phyloP scores from a whole-genome alignment of 108 stramenopile species.

The Cyclotella atomus region DNA sequence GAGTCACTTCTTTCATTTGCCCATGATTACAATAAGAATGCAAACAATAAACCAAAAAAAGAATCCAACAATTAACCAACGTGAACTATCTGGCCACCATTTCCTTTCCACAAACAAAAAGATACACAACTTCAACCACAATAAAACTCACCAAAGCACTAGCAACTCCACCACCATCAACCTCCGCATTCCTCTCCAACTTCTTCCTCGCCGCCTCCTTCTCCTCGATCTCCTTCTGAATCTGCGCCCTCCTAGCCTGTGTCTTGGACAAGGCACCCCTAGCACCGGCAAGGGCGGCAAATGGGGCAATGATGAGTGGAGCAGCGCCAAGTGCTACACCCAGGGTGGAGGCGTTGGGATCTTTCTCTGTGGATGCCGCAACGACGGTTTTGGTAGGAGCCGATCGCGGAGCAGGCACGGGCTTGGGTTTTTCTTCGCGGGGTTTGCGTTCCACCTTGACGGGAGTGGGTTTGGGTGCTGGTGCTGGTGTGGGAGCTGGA shows the following conservation, averaged over 20 bases:
- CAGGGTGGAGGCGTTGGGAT: conserved; percentile 61
- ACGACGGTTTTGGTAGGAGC: neutral
- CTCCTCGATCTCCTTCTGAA: conserved; percentile 76
- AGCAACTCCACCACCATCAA: neutral
- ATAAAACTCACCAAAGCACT: neutral
- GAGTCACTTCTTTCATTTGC: too few relatives aligned
- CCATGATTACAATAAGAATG: too few relatives aligned
- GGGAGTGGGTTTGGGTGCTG: neutral
- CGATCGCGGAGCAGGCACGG: conserved; percentile 9
- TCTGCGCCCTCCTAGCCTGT: conserved; percentile 52
- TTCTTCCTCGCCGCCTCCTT: conserved; percentile 46
- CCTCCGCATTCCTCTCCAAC: conserved; percentile 51
- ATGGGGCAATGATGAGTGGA: conserved; percentile 70
- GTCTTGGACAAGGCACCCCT: conserved; percentile 65
- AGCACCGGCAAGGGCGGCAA: conserved; percentile 68
- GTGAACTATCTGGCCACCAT: too few relatives aligned
- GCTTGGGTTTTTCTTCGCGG: conserved; percentile 39
- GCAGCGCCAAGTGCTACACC: conserved; percentile 86
- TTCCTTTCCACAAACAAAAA: too few relatives aligned
- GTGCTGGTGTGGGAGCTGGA: conserved; percentile 21
- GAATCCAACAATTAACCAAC: too few relatives aligned
- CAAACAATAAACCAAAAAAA: too few relatives aligned
- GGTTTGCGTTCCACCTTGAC: conserved; percentile 32
- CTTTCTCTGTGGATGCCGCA: conserved; percentile 25
- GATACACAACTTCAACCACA: too few relatives aligned